Percentiles rank a stretch among this genome's conserved stretches.
Evolutionary conservation across 176 grass and related monocot species (phyloP).

Genomic region (Triticum timopheevii): DNA sequence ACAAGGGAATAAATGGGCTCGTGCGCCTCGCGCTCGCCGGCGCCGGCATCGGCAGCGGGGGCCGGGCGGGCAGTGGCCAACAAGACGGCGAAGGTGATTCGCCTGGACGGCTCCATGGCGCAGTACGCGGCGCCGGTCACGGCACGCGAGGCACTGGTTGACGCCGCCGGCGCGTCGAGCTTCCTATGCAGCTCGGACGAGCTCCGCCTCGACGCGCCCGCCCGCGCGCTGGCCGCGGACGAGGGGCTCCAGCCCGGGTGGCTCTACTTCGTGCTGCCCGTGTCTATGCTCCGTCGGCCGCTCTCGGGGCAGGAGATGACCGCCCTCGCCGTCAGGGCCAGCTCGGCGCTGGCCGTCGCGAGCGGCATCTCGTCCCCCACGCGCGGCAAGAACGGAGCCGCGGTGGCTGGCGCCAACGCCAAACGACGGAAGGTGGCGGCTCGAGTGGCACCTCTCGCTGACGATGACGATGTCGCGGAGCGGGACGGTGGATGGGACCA

Average conservation of each 20-base stretch:
- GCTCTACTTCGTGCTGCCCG: slow-evolving; percentile 68
- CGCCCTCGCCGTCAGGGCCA: slow-evolving; percentile 54
- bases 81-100: slow-evolving; percentile 47
- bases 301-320: slow-evolving; percentile 58
- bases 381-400: not conserved
- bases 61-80: not conserved
- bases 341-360: slow-evolving; percentile 20
- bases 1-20: slow-evolving; percentile 44
- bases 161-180: not conserved
- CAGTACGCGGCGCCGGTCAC: slow-evolving; percentile 22
- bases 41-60: not conserved
- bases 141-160: slow-evolving; percentile 38
- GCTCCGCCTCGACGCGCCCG: slow-evolving; percentile 38
- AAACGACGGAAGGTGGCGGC: not conserved
- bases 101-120: slow-evolving; percentile 43
- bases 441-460: not conserved
- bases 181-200: slow-evolving; percentile 85
- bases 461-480: not conserved
- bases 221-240: slow-evolving; percentile 31
- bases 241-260: slow-evolving; percentile 33
- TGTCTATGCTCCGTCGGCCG: slow-evolving; percentile 22
- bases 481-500: not conserved
- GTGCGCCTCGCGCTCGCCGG: slow-evolving; percentile 37
- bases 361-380: not conserved
- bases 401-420: not conserved